Evolutionary conservation across 2,329 filamentous ascomycete species (phyloP), one percentile per base, ranked within the genome.

Genomic region (Fusarium paranaense): DNA sequence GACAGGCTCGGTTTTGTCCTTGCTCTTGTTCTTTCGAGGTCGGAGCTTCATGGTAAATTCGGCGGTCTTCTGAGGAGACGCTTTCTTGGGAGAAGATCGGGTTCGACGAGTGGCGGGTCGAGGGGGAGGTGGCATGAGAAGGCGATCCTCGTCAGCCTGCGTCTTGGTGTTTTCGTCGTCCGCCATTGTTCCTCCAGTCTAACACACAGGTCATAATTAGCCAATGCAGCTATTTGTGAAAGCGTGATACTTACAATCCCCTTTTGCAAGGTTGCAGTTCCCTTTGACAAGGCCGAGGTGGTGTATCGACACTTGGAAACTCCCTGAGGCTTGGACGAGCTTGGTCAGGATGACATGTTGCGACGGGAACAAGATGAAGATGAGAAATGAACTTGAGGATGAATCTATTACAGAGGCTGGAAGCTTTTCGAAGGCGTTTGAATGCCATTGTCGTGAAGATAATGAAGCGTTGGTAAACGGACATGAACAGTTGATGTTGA

Each of bases 271-370:
- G 20, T 25, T 25, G 42, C 14, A 16, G 42, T 2, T 10, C 42
- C 5, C 42, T 47, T 25, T 1, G 42, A 10, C 9, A 47, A 14
- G 22, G 22, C 5, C 14, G 42, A 47, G 2, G 42, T 25, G 8
- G 42, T 47, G 42, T 47, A 47, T 47, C 42, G 42, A 47, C 42
- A 47, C 42, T 18, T 47, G 42, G 42, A 25, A 10, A 25, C 22
- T 18, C 42, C 42, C 9, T 10, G 14, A 6, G 42, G 4, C 14
- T 47, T 47, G 42, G 42, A 25, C 13, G 14, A 47, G 22, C 22
- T 47, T 25, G 22, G 22, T 4, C 8, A 14, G 8, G 14, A 25
- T 47, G 22, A 10, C 14, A 47, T 47, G 7, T 25, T 25, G 14
- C 16, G 22, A 16, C 2, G 8, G 8, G 7, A 25, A 25, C 22